A percentile compares a stretch with the other conserved stretches of the same genome.
Conservation (phyloP, 768 basidiomycete species). For the Rhizopogon vesiculosus region DNA sequence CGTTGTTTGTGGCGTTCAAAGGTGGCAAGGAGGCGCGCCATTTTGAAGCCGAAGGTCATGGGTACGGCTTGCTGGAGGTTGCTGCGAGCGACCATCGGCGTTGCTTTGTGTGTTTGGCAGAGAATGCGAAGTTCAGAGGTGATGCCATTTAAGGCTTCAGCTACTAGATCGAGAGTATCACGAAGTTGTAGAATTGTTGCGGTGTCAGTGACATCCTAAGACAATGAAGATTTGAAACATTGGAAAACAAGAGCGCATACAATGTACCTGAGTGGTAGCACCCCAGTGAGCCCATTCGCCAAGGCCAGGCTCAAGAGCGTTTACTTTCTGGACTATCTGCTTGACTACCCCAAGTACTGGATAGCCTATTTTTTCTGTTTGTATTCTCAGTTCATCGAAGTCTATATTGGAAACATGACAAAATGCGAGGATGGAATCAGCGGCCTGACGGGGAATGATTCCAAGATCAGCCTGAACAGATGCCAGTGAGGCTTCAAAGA, state of each 20-base stretch:
- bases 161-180: slow-evolving; percentile 33
- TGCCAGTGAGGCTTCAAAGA: slow-evolving; percentile 29
- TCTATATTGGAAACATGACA: slow-evolving; percentile 34
- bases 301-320: slow-evolving; percentile 25
- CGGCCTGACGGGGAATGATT: slow-evolving; percentile 37
- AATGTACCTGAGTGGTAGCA: slow-evolving; percentile 41
- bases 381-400: slow-evolving; percentile 31
- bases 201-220: slow-evolving; percentile 46
- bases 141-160: slow-evolving; percentile 24
- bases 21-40: slow-evolving; percentile 39
- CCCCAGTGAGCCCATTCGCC: slow-evolving; percentile 48
- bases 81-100: slow-evolving; percentile 42
- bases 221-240: slow-evolving; percentile 3
- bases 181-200: slow-evolving; percentile 38
- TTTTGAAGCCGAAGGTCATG: slow-evolving; percentile 43
- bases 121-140: slow-evolving; percentile 23
- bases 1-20: slow-evolving; percentile 36
- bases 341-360: slow-evolving; percentile 41
- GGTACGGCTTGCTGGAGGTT: slow-evolving; percentile 47
- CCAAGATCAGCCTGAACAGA: slow-evolving; percentile 32
- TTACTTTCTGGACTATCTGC: slow-evolving; percentile 37
- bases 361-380: slow-evolving; percentile 40
- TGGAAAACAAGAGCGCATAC: background rate
- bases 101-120: slow-evolving; percentile 27
- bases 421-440: slow-evolving; percentile 28